Evolutionary conservation across 192 early-diverging fungal species (phyloP), one percentile per base, ranked within the genome.

Genomic region (Entrophospora sp.): DNA sequence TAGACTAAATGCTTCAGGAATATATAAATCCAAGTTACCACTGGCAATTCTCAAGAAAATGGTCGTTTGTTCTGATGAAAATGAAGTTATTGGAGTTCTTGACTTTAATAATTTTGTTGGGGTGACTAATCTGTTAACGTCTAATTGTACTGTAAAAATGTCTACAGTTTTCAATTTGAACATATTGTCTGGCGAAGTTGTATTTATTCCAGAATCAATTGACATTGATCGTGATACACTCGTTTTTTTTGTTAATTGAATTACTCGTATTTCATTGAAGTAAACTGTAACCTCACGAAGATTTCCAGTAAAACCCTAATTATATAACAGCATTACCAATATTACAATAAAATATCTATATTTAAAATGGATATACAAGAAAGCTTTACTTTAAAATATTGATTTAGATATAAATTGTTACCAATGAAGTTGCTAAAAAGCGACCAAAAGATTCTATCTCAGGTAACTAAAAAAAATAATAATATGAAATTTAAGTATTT

Each of bases 261-360:
- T 75, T 20, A 91, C 64, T 6, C 69, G 56, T 27, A 74, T 58
- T 18, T 84, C 76, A 69, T 92, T 82, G 32, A 91, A 68, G 61
- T 76, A 84, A 5, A 93, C 86, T 0, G 74, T 59, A 3, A 95
- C 81, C 37, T 79, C 78, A 30, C 78, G 73, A 13, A 95, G 78
- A 55, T 87, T 87, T 22, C 74, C 78, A 0, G 93, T 91, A 59
- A 95, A 95, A 1, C 87, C 88, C 64, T 91, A 45, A 25, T 81
- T 86, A 5, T 76, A 75, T 25, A 10, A 16, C 13, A 45, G 16
- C 9, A 14, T 31, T 30, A 45, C n/a, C 12, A 31, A 3, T 44
- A 16, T 38, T 25, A 30, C 16, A 4, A 34, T 12, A 3, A 25
- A 18, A 58, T 27, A 27, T 34, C 14, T 27, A 53, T n/a, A n/a